A percentile compares a stretch with the other conserved stretches of the same genome.
These are phyloP conservation scores for Ustilago hordei DNA, from an alignment of 1,284 basidiomycete genomes.

Conservation along the genomic window DNA sequence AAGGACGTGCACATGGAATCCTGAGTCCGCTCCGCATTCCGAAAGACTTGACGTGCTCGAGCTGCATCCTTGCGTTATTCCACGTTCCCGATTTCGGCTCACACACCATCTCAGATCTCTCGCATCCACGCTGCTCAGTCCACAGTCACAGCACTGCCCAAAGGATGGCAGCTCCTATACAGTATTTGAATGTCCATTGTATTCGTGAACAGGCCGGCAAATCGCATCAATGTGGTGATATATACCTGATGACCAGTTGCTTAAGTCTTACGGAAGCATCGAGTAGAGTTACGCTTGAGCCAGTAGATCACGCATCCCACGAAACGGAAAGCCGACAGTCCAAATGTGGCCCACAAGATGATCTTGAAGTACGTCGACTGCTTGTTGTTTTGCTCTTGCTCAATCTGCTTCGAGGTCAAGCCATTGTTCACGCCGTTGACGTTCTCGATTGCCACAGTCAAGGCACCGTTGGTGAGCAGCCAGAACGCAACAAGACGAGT, in stretches of 20 bases:
- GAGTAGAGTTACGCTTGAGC: constrained; percentile 59
- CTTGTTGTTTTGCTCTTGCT: constrained; percentile 70
- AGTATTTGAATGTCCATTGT: constrained; percentile 10
- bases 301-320: constrained; percentile 65
- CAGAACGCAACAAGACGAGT: constrained; percentile 69
- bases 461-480: constrained; percentile 69
- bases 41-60: constrained; percentile 37
- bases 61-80: constrained; percentile 29
- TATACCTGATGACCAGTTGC: not conserved
- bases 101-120: constrained; percentile 4
- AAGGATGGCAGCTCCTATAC: too few relatives aligned
- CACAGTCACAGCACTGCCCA: not conserved
- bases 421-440: constrained; percentile 79
- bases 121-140: not conserved
- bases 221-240: not conserved
- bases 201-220: not conserved
- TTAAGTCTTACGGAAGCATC: constrained; percentile 64
- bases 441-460: constrained; percentile 86
- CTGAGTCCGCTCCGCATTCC: constrained; percentile 15
- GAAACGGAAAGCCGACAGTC: constrained; percentile 83
- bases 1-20: not conserved
- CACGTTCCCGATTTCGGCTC: not conserved
- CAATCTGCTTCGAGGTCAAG: constrained; percentile 70
- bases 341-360: constrained; percentile 91
- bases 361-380: constrained; percentile 72